A percentile compares a stretch with the other conserved stretches of the same genome.
Conservation (phyloP, 805 yeast species). For the Sugiyamaella floridensis region DNA sequence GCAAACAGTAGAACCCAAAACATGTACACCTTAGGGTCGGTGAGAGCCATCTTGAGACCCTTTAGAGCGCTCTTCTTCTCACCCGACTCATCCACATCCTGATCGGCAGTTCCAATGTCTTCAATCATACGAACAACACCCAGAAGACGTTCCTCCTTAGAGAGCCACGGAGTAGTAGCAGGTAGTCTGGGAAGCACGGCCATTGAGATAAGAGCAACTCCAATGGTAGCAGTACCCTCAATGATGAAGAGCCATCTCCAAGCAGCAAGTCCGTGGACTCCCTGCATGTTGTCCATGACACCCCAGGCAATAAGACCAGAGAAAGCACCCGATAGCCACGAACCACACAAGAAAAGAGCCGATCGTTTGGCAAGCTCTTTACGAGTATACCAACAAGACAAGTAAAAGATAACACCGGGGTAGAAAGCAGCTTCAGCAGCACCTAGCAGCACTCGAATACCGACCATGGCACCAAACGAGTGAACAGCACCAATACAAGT, state of each 20-base stretch:
- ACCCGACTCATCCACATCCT: slow-evolving; percentile 24
- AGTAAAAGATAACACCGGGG: slow-evolving; percentile 42
- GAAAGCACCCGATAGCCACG: slow-evolving; percentile 45
- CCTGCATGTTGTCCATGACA: slow-evolving; percentile 39
- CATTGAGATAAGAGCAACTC: slow-evolving; percentile 40
- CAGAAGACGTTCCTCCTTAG: slow-evolving; percentile 15
- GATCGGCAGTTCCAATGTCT: slow-evolving; percentile 22
- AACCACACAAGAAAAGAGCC: slow-evolving; percentile 45
- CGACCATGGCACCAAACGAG: slow-evolving; percentile 39
- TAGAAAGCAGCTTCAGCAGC: slow-evolving; percentile 44
- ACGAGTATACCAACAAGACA: slow-evolving; percentile 50
- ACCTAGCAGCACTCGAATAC: slow-evolving; percentile 41
- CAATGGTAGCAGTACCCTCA: slow-evolving; percentile 48
- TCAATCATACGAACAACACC: slow-evolving; percentile 16
- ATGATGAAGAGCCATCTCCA: slow-evolving; percentile 55
- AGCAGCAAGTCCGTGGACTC: slow-evolving; percentile 36
- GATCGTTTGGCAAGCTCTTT: slow-evolving; percentile 45
- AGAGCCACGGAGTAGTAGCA: slow-evolving; percentile 30
- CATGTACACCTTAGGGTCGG: slow-evolving; percentile 19
- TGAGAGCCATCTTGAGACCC: slow-evolving; percentile 14
- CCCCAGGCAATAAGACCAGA: slow-evolving; percentile 53
- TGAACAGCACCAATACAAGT: slow-evolving; percentile 44
- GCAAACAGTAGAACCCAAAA: slow-evolving; percentile 29
- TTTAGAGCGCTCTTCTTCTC: slow-evolving; percentile 1
- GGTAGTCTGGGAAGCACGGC: slow-evolving; percentile 49